Evolutionary conservation across 2,329 filamentous ascomycete species (phyloP), one percentile per base, ranked within the genome.

Genomic region (Colletotrichum horii): DNA sequence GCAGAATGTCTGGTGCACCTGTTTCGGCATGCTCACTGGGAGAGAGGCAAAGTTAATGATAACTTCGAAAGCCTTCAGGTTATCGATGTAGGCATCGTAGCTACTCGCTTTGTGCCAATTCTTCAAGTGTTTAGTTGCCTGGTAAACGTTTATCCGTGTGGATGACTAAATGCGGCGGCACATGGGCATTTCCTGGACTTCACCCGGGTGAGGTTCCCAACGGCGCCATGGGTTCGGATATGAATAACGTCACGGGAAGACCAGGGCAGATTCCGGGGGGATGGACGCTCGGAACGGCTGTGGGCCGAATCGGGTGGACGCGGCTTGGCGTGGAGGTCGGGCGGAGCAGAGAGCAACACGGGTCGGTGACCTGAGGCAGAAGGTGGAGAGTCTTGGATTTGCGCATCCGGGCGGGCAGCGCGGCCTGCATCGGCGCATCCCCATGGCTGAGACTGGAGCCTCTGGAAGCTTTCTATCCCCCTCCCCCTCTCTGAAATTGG

Each of bases 341-440:
- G 48, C 28, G 28, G 67, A 38, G 38, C 34, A 52, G 14, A 66
- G 26, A 65, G 48, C 64, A 26, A 58, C 34, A 70, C n/a, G n/a
- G 66, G 55, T 22, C 16, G n/a, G 52, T 72, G 69, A 75, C 69
- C 72, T 75, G 61, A 75, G 69, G 69, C 72, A 75, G 72, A 56
- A 38, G 71, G 71, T 70, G 71, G 71, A 26, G 66, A 71, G 28
- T 61, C 6, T 61, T 68, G 52, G 58, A 30, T 69, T 61, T 60
- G 52, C 32, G 62, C 52, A 22, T 68, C 38, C 43, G 55, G 56
- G 70, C 65, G 56, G 56, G 26, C 70, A 55, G 38, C 58, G 43
- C 71, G 71, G 71, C 71, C 72, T 60, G 67, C 36, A 38, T 61
- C 72, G 72, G 72, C 61, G 72, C 60, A 62, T 74, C 58, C 62